These are phyloP conservation scores for Zymoseptoria crescenta DNA, from an alignment of 2,329 filamentous ascomycete species.

Conservation along the genomic window DNA sequence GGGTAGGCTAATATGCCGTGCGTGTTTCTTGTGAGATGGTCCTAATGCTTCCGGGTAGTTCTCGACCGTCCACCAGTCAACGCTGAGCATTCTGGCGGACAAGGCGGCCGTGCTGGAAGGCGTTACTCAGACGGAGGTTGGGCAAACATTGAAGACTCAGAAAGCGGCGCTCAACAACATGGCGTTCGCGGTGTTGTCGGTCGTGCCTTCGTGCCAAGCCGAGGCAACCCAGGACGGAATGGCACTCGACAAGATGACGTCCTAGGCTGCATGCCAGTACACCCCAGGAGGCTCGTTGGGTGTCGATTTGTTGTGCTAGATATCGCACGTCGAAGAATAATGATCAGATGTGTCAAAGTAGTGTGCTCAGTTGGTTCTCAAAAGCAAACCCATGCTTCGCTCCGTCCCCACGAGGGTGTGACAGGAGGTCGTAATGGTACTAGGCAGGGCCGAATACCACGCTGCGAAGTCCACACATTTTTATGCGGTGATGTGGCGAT, in stretches of 20 bases:
- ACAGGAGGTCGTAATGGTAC: too few relatives aligned
- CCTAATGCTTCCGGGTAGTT: conserved; percentile 15
- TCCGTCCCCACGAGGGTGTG: too few relatives aligned
- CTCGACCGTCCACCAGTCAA: conserved; percentile 25
- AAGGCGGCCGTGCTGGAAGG: conserved; percentile 27
- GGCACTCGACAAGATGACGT: conserved; percentile 3
- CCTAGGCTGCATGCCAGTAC: conserved; percentile 8
- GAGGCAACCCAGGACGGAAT: conserved; percentile 2
- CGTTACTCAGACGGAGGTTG: conserved; percentile 26
- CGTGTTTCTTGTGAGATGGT: neutral
- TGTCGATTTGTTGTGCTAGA: conserved; percentile 9
- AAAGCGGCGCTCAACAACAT: conserved; percentile 5
- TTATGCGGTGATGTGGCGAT: too few relatives aligned
- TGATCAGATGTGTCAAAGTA: neutral
- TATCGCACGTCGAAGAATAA: neutral
- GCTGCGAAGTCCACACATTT: too few relatives aligned
- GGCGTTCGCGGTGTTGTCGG: conserved; percentile 6
- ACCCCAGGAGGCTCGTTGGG: conserved; percentile 8
- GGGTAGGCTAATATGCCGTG: conserved; percentile 5
- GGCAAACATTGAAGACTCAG: conserved; percentile 18
- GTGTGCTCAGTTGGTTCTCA: too few relatives aligned
- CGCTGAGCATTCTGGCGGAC: conserved; percentile 32
- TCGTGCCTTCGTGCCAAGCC: conserved; percentile 3
- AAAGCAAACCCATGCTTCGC: too few relatives aligned
- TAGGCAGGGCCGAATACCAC: too few relatives aligned